phyloP scores from a whole-genome alignment of 768 basidiomycete species.

The Naematelia aurantialba region DNA sequence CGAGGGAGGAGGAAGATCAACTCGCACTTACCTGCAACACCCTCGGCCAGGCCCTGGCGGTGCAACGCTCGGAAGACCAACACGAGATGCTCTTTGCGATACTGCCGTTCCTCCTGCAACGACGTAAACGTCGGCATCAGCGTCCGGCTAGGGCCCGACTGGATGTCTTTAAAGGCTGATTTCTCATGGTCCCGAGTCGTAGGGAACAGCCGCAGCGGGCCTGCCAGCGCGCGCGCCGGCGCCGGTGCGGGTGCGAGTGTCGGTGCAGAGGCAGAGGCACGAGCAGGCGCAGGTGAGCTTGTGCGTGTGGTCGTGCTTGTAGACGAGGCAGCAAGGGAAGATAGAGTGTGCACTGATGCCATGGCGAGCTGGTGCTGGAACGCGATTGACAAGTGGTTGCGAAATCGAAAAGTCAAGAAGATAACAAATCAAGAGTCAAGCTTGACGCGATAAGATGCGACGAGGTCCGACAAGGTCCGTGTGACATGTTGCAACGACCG shows the following conservation, averaged over 20 bases:
- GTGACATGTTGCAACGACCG: no score
- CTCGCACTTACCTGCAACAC: constrained; percentile 21
- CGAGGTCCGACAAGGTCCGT: no score
- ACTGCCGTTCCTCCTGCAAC: constrained; percentile 24
- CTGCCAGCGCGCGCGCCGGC: neutral
- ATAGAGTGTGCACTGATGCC: neutral
- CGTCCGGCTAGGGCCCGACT: constrained; percentile 25
- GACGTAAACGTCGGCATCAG: constrained; percentile 23
- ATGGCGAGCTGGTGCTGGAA: no score
- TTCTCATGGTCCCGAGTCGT: constrained; percentile 15
- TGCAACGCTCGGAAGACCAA: constrained; percentile 28
- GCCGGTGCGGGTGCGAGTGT: neutral
- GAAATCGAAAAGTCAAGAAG: no score
- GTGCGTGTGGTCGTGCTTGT: neutral
- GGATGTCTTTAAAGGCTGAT: constrained; percentile 27
- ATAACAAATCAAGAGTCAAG: no score
- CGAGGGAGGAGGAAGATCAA: neutral
- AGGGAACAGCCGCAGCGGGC: no score
- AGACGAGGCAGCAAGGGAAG: neutral
- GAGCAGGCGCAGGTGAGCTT: no score
- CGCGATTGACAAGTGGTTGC: no score
- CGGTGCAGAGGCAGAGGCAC: neutral
- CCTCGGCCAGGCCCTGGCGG: constrained; percentile 27
- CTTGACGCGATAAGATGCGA: no score
- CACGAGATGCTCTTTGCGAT: constrained; percentile 34